Evolutionary conservation across 371 early-diverging fungal genomes (phyloP).

Genomic region (Actinomortierella wolfii): DNA sequence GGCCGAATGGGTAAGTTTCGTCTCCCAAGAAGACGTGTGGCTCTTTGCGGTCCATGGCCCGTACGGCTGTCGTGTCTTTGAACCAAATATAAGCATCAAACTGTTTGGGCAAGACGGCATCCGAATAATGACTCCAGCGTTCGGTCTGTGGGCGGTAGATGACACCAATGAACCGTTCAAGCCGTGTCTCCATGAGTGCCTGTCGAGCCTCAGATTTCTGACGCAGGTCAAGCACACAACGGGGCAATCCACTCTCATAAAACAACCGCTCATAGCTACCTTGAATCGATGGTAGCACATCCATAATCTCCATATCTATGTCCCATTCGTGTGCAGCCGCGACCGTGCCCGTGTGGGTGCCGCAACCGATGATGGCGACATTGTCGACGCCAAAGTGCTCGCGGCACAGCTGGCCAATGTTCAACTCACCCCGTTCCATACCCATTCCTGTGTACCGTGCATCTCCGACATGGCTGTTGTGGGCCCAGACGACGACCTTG

Average conservation of each 20-base stretch:
- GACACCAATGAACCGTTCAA: slow-evolving; percentile 42
- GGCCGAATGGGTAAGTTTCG: too few relatives aligned
- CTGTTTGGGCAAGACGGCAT: slow-evolving; percentile 21
- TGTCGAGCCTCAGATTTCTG: background rate
- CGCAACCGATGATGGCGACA: slow-evolving; percentile 35
- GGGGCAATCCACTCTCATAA: slow-evolving; percentile 3
- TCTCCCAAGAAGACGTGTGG: too few relatives aligned
- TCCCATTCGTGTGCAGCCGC: slow-evolving; percentile 26
- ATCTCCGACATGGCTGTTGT: slow-evolving; percentile 45
- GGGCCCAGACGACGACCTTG: slow-evolving; percentile 47
- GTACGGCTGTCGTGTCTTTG: slow-evolving; percentile 2
- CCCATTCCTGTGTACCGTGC: slow-evolving; percentile 39
- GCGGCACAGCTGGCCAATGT: slow-evolving; percentile 48
- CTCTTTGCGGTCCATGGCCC: too few relatives aligned
- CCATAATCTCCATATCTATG: slow-evolving; percentile 12
- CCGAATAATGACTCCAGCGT: slow-evolving; percentile 35
- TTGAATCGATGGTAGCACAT: slow-evolving; percentile 5
- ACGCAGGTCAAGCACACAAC: slow-evolving; percentile 1
- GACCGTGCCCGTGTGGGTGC: slow-evolving; percentile 36
- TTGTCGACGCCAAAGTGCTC: slow-evolving; percentile 26
- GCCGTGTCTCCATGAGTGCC: slow-evolving; percentile 5
- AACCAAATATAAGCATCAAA: slow-evolving; percentile 33
- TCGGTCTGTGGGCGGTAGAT: slow-evolving; percentile 46
- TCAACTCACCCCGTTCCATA: slow-evolving; percentile 18
- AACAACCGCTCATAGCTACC: slow-evolving; percentile 7